Evolutionary conservation across 2,329 filamentous ascomycete species (phyloP), one percentile per base, ranked within the genome.

Genomic region (Exserohilum rostratum): DNA sequence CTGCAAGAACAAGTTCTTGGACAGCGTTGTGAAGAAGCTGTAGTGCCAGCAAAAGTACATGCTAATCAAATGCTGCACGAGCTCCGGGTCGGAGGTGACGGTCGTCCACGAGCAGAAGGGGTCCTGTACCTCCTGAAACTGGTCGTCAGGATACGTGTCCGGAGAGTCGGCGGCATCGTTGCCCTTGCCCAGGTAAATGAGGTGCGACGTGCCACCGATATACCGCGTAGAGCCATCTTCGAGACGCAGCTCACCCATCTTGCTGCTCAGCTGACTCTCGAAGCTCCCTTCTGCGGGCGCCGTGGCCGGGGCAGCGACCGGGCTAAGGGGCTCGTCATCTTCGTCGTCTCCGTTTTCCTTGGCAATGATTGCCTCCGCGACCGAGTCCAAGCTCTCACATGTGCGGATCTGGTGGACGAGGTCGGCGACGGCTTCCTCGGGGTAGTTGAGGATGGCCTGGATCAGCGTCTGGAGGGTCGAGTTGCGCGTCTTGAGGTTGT

Each of bases 1-100:
- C 37, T 88, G 84, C 70, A 90, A 93, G 72, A 99, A 98, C 29
- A 96, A 79, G 33, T 83, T 87, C 72, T 91, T 96, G 11, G 93
- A 93, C 6, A 98, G 80, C 0, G 90, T 95, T 3, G 92, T 93
- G 74, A 98, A 99, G 77, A 95, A 98, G 15, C 92, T 88, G 75
- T 98, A 98, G 76, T 98, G 95, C 90, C 93, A 98, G 66, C 88
- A 91, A 77, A 98, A 98, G 77, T 99, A 99, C 90, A 98, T 93
- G 68, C 93, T 93, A 71, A 99, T 86, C 15, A 99, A 85, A 74
- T 97, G 93, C 13, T 87, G 84, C 64, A 97, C 87, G 40, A 96
- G 81, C 49, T 89, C 85, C 20, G 87, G 82, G 71, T 97, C 91
- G 46, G 86, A 82, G 1, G 91, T 96, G 40, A 96, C 91, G 13